Evolutionary conservation across 2,329 filamentous ascomycete species (phyloP).

Genomic region (Calonectria hawksworthii): DNA sequence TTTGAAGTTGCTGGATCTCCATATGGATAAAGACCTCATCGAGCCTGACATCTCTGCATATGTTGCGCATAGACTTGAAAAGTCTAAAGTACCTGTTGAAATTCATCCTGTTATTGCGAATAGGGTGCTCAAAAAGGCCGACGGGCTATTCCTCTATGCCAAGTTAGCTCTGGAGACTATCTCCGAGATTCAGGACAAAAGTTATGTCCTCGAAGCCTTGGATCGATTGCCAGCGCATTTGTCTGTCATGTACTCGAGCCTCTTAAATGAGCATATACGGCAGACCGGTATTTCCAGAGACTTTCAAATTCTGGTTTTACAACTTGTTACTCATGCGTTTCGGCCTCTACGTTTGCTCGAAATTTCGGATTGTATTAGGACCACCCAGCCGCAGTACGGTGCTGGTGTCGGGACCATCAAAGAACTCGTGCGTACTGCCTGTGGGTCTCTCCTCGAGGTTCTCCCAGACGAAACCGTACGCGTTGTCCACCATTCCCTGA

Average conservation of each 20-base stretch:
- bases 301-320: slow-evolving; percentile 55
- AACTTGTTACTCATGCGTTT: slow-evolving; percentile 57
- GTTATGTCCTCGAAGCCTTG: not conserved
- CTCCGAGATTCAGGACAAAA: not conserved
- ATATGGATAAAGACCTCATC: slow-evolving; percentile 52
- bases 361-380: slow-evolving; percentile 47
- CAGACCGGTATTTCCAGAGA: slow-evolving; percentile 48
- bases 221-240: slow-evolving; percentile 16
- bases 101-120: slow-evolving; percentile 28
- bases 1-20: slow-evolving; percentile 45
- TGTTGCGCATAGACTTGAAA: slow-evolving; percentile 20
- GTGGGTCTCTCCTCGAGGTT: slow-evolving; percentile 61
- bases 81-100: slow-evolving; percentile 16
- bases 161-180: slow-evolving; percentile 44
- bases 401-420: slow-evolving; percentile 45
- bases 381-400: not conserved
- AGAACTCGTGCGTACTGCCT: slow-evolving; percentile 54
- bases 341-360: slow-evolving; percentile 59
- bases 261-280: slow-evolving; percentile 20
- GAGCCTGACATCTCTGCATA: slow-evolving; percentile 57
- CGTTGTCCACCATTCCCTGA: slow-evolving; percentile 64
- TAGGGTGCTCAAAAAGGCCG: slow-evolving; percentile 50
- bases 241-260: slow-evolving; percentile 22
- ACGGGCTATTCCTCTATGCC: slow-evolving; percentile 28
- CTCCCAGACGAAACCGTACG: slow-evolving; percentile 59